Conservation (phyloP, 2,329 filamentous ascomycete genomes). For the Pseudocercospora ulei region DNA sequence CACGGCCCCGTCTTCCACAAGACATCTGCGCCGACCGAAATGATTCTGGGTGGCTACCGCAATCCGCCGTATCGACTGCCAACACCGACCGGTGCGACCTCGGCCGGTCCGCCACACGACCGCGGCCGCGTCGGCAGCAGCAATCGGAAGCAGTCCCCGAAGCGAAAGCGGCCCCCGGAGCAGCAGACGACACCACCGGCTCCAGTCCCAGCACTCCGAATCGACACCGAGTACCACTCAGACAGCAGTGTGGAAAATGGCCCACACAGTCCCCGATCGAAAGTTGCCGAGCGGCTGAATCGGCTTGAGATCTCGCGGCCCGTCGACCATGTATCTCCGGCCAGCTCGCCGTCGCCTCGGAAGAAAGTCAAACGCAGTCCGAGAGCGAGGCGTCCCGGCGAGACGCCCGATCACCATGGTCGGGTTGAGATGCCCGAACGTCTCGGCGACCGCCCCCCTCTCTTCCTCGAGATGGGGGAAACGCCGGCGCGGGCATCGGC, state of each 20-base stretch:
- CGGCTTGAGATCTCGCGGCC: slow-evolving; percentile 20
- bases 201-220: slow-evolving; percentile 5
- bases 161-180: slow-evolving; percentile 21
- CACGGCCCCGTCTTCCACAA: not conserved
- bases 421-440: slow-evolving; percentile 13
- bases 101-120: slow-evolving; percentile 19
- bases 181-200: slow-evolving; percentile 3
- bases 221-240: slow-evolving; percentile 12
- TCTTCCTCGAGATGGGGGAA: slow-evolving; percentile 5
- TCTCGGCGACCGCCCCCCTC: slow-evolving; percentile 8
- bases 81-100: slow-evolving; percentile 15
- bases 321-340: slow-evolving; percentile 3
- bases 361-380: slow-evolving; percentile 22
- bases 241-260: slow-evolving; percentile 11
- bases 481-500: not conserved
- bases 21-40: slow-evolving; percentile 2
- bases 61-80: slow-evolving; percentile 26
- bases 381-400: slow-evolving; percentile 5
- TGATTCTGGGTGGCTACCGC: slow-evolving; percentile 21
- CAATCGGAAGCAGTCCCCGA: slow-evolving; percentile 17
- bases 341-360: slow-evolving; percentile 16
- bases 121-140: slow-evolving; percentile 7
- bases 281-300: slow-evolving; percentile 27
- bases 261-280: slow-evolving; percentile 28
- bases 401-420: slow-evolving; percentile 4